Conservation (phyloP, 2,329 filamentous ascomycete genomes). For the Nigrospora sphaerica region DNA sequence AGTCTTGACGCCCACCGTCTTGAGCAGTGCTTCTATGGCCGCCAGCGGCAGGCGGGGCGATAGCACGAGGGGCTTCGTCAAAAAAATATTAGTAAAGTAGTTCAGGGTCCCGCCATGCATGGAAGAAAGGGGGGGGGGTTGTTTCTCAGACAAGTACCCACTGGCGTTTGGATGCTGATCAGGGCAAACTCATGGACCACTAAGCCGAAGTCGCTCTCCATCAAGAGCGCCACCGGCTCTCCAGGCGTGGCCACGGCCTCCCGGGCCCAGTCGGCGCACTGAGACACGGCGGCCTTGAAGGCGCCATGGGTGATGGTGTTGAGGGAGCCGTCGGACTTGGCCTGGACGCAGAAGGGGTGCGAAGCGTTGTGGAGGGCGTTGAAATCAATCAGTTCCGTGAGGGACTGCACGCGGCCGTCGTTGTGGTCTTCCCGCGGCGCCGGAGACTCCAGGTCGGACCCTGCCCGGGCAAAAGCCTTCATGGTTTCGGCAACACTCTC, state of each 20-base stretch:
- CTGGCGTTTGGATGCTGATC: constrained; percentile 15
- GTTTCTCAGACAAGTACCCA: not conserved
- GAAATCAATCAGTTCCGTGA: constrained; percentile 18
- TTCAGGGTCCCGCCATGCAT: not conserved
- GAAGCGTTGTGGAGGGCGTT: constrained; percentile 17
- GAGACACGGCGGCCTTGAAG: constrained; percentile 11
- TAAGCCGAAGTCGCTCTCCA: constrained; percentile 21
- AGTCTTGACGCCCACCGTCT: constrained; percentile 7
- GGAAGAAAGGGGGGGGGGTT: not conserved
- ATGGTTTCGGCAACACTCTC: too few relatives aligned
- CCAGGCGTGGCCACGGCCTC: not conserved
- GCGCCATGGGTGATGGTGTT: constrained; percentile 10
- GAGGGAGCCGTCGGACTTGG: constrained; percentile 5
- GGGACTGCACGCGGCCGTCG: constrained; percentile 8
- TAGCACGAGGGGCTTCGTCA: constrained; percentile 8
- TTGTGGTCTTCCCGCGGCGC: not conserved
- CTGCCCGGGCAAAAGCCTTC: not conserved
- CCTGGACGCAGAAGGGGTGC: constrained; percentile 18
- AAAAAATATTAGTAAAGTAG: not conserved
- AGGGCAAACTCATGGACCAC: constrained; percentile 18
- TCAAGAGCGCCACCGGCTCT: constrained; percentile 16
- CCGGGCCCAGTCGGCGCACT: constrained; percentile 11
- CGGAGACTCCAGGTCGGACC: not conserved
- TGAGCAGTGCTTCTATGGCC: constrained; percentile 9
- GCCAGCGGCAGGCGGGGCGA: constrained; percentile 10